Percentiles rank a stretch among this genome's conserved stretches.
phyloP scores from a whole-genome alignment of 2,329 filamentous ascomycete species.

The Cadophora sp. region DNA sequence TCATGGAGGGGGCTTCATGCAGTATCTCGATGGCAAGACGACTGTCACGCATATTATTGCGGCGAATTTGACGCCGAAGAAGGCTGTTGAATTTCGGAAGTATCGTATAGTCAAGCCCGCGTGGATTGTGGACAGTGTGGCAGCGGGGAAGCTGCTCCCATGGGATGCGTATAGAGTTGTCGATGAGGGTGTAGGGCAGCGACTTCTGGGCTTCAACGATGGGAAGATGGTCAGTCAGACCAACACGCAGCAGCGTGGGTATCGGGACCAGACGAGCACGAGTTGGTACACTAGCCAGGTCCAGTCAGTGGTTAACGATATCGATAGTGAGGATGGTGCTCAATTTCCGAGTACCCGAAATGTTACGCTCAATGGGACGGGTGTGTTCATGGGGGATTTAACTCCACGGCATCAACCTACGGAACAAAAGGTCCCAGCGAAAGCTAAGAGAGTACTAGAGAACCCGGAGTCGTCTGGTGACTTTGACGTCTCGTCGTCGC shows the following conservation, averaged over 20 bases:
- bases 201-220: slow-evolving; percentile 68
- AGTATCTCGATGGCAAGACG: slow-evolving; percentile 95
- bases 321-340: slow-evolving; percentile 52
- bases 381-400: slow-evolving; percentile 14
- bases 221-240: slow-evolving; percentile 72
- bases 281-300: slow-evolving; percentile 86
- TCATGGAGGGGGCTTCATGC: slow-evolving; percentile 93
- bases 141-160: slow-evolving; percentile 79
- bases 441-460: slow-evolving; percentile 17
- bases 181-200: slow-evolving; percentile 84
- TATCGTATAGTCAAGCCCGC: slow-evolving; percentile 94
- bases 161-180: slow-evolving; percentile 88
- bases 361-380: slow-evolving; percentile 27
- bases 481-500: slow-evolving; percentile 44
- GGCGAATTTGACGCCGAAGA: slow-evolving; percentile 88
- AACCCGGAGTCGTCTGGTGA: slow-evolving; percentile 35
- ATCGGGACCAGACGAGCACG: slow-evolving; percentile 79
- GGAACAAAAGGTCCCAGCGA: slow-evolving; percentile 19
- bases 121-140: slow-evolving; percentile 91
- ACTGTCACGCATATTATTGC: slow-evolving; percentile 96
- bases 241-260: slow-evolving; percentile 67
- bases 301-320: slow-evolving; percentile 50
- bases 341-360: slow-evolving; percentile 40
- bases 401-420: not conserved
- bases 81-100: slow-evolving; percentile 82